Percentiles rank a stretch among this genome's conserved stretches.
Evolutionary conservation across 768 basidiomycete genomes (phyloP).

Genomic region (Pulveroboletus sp.): DNA sequence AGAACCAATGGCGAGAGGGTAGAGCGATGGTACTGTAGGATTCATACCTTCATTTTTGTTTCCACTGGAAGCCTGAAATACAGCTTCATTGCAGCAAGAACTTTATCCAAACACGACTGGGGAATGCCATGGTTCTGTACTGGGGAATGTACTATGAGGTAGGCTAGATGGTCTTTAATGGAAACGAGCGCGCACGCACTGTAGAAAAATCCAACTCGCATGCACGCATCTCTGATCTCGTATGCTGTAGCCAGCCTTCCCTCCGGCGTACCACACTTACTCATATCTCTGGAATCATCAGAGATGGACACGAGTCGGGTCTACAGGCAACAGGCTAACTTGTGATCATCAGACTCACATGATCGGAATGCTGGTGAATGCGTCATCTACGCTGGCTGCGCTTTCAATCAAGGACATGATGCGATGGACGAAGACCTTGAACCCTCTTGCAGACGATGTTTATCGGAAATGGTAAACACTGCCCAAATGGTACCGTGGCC

Average conservation of each 20-base stretch:
- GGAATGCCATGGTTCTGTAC: slow-evolving; percentile 76
- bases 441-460: no score
- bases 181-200: slow-evolving; percentile 40
- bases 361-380: slow-evolving; percentile 23
- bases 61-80: slow-evolving; percentile 67
- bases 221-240: slow-evolving; percentile 68
- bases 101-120: slow-evolving; percentile 40
- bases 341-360: slow-evolving; percentile 16
- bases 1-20: background rate
- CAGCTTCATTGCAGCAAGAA: slow-evolving; percentile 44
- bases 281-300: slow-evolving; percentile 16
- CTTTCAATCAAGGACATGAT: slow-evolving; percentile 22
- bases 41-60: slow-evolving; percentile 59
- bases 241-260: slow-evolving; percentile 45
- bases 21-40: background rate
- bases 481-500: no score
- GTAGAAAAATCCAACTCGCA: slow-evolving; percentile 84
- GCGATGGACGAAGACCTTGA: background rate
- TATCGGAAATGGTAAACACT: no score
- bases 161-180: background rate
- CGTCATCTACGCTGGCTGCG: slow-evolving; percentile 14
- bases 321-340: background rate
- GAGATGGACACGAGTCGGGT: no score
- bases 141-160: slow-evolving; percentile 27
- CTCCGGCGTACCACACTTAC: slow-evolving; percentile 17